Evolutionary conservation across 768 basidiomycete genomes (phyloP), one percentile per base, ranked within the genome.

Genomic region (Coprinopsis cinerea): DNA sequence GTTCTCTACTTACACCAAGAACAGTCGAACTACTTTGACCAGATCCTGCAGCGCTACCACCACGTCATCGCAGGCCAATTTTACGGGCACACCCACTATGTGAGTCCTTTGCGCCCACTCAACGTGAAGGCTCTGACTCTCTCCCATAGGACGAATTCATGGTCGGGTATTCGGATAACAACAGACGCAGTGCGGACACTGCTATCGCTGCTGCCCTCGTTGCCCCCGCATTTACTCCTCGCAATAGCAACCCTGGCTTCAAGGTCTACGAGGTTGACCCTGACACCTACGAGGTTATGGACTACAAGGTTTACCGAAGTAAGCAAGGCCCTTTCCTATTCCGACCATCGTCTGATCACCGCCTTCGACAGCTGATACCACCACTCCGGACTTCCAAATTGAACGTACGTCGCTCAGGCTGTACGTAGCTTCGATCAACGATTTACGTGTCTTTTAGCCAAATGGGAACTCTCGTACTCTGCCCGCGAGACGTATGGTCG

Each of bases 11-110:
- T n/a, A n/a, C n/a, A n/a, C n/a, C n/a, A n/a, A 22, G 53, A n/a
- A n/a, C n/a, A 82, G 76, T 81, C 81, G 1, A 79, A 81, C 53
- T 82, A 81, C 59, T 82, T 78, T 43, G 69, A 81, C 57, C 81
- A 85, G 60, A 69, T 83, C 48, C 64, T 83, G 25, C 76, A 79
- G 51, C 70, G 82, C 4, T 85, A 82, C 59, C 71, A 71, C 51
- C 69, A 75, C 49, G 79, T 76, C 5, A 79, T 83, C 47, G 77
- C 79, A 3, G 79, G 66, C 1, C 77, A 79, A 49, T 82, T 84
- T 59, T 83, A 76, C 55, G 82, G 82, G 2, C 82, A 84, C 53
- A 79, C 69, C 14, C 80, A 80, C 53, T 56, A 68, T 47, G 73
- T 72, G 43, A 50, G 64, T 54, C 17, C n/a, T n/a, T n/a, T n/a